Evolutionary conservation across 768 basidiomycete species (phyloP), one percentile per base, ranked within the genome.

Genomic region (Leccinum longicurvipes): DNA sequence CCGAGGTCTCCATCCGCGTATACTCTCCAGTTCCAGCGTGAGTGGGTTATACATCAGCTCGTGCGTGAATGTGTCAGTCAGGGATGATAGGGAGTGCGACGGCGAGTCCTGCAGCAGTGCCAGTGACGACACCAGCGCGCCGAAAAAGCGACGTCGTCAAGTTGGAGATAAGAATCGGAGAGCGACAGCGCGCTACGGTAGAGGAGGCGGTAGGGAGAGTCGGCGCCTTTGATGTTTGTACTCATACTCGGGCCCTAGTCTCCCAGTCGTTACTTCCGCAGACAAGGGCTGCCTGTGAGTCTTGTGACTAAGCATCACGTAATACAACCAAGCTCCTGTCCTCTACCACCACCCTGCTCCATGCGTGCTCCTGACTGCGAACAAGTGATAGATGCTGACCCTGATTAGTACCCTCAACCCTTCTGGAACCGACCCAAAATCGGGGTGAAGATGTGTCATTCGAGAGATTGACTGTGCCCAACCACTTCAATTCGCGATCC

Each of bases 1-100:
- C n/a, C n/a, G n/a, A n/a, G n/a, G n/a, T n/a, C n/a, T n/a, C 23
- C 87, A 72, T 14, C 87, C 86, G 34, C 88, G 87, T 87, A 91
- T 89, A 69, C 83, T 87, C 70, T 91, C 89, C 50, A 91, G 67
- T 0, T 87, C 84, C 21, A 91, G 70, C 4, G 89, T 86, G 12
- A 91, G 74, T 0, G 84, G 83, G 59, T 86, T 89, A 58, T 86
- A 75, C 19, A 91, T 76, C 17, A 91, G 72, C n/a, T 76, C 74
- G 12, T 53, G 44, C 2, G 58, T 53, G 5, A 41, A 54, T 24
- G 64, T 58, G 17, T 72, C 70, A 42, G 75, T 73, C 24, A 51
- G 52, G 12, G 61, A 27, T 15, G 14, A 32, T 14, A 47, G 53
- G n/a, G 55, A 47, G 8, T 50, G 55, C 4, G 67, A 64, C 1